Conservation (phyloP, 2,329 filamentous ascomycete genomes). For the Zymoseptoria crescenta region DNA sequence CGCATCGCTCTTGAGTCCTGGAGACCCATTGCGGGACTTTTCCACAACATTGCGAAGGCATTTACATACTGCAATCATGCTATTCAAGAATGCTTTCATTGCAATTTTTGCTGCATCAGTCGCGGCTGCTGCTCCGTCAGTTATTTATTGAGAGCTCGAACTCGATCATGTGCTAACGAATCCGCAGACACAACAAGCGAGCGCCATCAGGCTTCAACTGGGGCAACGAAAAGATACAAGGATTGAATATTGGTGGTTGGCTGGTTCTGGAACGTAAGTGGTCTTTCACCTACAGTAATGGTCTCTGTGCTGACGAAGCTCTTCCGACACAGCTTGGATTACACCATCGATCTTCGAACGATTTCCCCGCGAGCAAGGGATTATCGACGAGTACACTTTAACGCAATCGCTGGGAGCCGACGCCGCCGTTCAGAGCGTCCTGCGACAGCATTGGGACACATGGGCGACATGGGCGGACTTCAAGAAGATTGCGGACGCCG, state of each 20-base stretch:
- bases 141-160: not conserved
- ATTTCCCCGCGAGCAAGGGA: slow-evolving; percentile 15
- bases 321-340: slow-evolving; percentile 39
- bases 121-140: slow-evolving; percentile 22
- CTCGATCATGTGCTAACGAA: not conserved
- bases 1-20: not conserved
- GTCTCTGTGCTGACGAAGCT: not conserved
- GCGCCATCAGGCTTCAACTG: slow-evolving; percentile 38
- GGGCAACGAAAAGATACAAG: slow-evolving; percentile 43
- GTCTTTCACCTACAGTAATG: not conserved
- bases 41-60: not conserved
- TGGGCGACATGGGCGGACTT: slow-evolving; percentile 48
- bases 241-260: slow-evolving; percentile 47
- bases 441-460: slow-evolving; percentile 45
- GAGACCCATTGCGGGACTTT: not conserved
- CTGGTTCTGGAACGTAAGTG: slow-evolving; percentile 36
- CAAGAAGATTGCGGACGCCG: slow-evolving; percentile 47
- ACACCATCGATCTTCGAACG: slow-evolving; percentile 49
- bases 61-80: slow-evolving; percentile 11
- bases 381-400: slow-evolving; percentile 47
- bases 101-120: slow-evolving; percentile 21
- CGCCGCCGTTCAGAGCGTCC: slow-evolving; percentile 34
- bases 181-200: slow-evolving; percentile 9
- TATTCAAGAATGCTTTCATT: slow-evolving; percentile 17
- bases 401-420: slow-evolving; percentile 42